Evolutionary conservation across 148 eudicot species (phyloP), one percentile per base, ranked within the genome.

Genomic region (Dysphania ambrosioides): DNA sequence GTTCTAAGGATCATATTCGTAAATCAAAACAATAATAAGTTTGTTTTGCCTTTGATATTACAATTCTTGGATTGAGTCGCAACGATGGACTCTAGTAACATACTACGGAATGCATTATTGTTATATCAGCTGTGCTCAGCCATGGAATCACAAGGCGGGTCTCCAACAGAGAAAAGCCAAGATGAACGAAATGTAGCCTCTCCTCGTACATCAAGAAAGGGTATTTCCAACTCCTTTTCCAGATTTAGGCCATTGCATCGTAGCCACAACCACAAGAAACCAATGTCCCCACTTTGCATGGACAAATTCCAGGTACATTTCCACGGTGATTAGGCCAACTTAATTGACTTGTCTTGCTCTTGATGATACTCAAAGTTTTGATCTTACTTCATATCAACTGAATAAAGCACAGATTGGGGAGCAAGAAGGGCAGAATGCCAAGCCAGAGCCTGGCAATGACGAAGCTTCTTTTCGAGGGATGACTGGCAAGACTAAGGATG

Each of bases 71-170:
- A n/a, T n/a, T n/a, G n/a, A n/a, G n/a, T n/a, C n/a, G n/a, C n/a
- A n/a, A n/a, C n/a, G n/a, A 36, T 4, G 40, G 40, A 36, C 40
- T 36, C 40, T 16, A 53, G 1, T 53, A 8, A 11, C 21, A 44
- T 68, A n/a, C 13, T 34, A 2, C 49, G 2, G 31, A 40, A n/a
- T n/a, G n/a, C n/a, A n/a, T n/a, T n/a, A n/a, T n/a, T 26, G 53
- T 9, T 44, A 12, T 57, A 31, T 68, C 81, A 84, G 89, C 40
- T 84, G n/a, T 78, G 78, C 40, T 76, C 73, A 62, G 72, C 75
- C 71, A 75, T 80, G 2, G 87, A 86, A 69, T 76, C 85, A 5
- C 31, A 76, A 38, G 65, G 36, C 9, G 66, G 32, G 68, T 73
- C 82, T 69, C 60, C 49, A 60, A 63, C 80, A 60, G 66, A 44